Percentiles rank a stretch among this genome's conserved stretches.
These are phyloP conservation scores for Trichophyton schoenleinii DNA, from an alignment of 2,329 filamentous ascomycete genomes.

Conservation along the genomic window DNA sequence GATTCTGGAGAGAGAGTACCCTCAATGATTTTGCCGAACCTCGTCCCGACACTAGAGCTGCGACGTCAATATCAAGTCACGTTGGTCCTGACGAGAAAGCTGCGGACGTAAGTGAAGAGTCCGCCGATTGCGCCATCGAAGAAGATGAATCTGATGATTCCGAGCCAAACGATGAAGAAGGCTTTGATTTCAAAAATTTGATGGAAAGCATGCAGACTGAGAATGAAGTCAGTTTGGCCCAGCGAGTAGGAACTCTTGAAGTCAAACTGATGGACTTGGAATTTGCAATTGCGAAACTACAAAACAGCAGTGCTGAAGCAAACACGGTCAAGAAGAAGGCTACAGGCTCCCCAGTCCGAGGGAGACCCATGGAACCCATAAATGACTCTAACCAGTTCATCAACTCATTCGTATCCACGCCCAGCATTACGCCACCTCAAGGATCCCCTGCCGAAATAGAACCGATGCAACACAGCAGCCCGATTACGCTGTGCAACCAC, in stretches of 20 bases:
- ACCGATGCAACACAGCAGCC: conserved; percentile 24
- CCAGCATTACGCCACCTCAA: conserved; percentile 10
- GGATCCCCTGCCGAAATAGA: conserved; percentile 18
- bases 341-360: neutral
- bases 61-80: neutral
- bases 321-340: neutral
- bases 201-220: conserved; percentile 30
- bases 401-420: conserved; percentile 9
- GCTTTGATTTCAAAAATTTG: conserved; percentile 28
- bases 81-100: neutral
- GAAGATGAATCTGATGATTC: neutral
- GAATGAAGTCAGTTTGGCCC: conserved; percentile 31
- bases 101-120: neutral
- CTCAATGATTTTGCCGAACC: conserved; percentile 17
- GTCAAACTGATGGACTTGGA: conserved; percentile 41
- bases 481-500: conserved; percentile 16
- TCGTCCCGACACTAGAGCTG: neutral
- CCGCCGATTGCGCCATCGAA: neutral
- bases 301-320: conserved; percentile 15
- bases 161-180: conserved; percentile 2
- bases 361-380: neutral
- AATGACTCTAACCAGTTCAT: conserved; percentile 6
- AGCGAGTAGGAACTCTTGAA: conserved; percentile 38
- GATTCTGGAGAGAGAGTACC: conserved; percentile 25
- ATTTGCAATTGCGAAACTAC: conserved; percentile 38